Base-by-base conservation (phyloP, 1,284 basidiomycete species). In the Malassezia sp. region DNA sequence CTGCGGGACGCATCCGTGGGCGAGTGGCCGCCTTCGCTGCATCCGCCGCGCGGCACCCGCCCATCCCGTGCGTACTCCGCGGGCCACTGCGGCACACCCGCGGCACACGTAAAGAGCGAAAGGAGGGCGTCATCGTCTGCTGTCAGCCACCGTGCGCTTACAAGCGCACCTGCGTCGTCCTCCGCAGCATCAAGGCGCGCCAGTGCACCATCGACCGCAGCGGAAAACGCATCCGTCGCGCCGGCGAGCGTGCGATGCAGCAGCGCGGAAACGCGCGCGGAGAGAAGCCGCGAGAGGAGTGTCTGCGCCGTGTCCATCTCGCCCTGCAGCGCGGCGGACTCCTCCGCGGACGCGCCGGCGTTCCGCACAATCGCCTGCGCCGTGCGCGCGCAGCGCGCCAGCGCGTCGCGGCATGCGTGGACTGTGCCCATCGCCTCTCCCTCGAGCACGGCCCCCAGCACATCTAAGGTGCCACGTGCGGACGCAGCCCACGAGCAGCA, bases 371-470 rank as follows among this genome's bases (percentile, higher is more conserved):
- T 1, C 4, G 7, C 27, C 17, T 21, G 11, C 12, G 3, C 27
- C 18, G 20, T 23, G 12, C 22, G 12, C 15, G 40, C 28, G 31
- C 20, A 18, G 12, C 20, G 15, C 23, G 18, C 20, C 12, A 42
- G 29, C 2, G 28, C 29, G 2, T 21, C 15, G 6, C 41, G 40
- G 26, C 40, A 29, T 14, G 27, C 32, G n/a, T 21, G 14, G 11
- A 49, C n/a, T 8, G 41, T 24, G 12, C 43, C 46, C 7, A 49
- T 29, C 10, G 28, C 33, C 17, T 44, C 32, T 17, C 5, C 27
- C 7, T 2, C n/a, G n/a, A 48, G 24, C 17, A 35, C 23, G 10
- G 20, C 11, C 6, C 28, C 12, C 17, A 48, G 17, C 18, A 35
- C 22, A 20, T 40, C 45, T 15, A 40, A 20, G 5, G 22, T 26